These are phyloP conservation scores for Cladosporium sp. DNA, from an alignment of 2,329 filamentous ascomycete species.

Conservation along the genomic window DNA sequence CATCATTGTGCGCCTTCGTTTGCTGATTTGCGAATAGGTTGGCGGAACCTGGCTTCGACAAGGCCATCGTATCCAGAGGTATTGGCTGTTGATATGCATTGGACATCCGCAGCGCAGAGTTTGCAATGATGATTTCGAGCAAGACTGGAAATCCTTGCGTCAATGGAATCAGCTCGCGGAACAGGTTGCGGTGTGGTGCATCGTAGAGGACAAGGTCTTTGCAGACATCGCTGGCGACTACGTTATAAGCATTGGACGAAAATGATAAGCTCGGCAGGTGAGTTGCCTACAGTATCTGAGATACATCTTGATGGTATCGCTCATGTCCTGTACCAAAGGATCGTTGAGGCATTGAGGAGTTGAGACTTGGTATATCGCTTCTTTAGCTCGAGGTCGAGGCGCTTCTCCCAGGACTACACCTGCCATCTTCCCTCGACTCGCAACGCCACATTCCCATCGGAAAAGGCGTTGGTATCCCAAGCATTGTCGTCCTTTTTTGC, in stretches of 20 bases:
- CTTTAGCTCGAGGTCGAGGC: not conserved
- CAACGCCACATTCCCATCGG: slow-evolving; percentile 55
- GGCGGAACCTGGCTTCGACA: too few relatives aligned
- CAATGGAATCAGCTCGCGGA: slow-evolving; percentile 45
- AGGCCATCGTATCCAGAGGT: too few relatives aligned
- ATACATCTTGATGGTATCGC: not conserved
- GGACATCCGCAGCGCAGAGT: slow-evolving; percentile 46
- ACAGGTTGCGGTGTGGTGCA: slow-evolving; percentile 42
- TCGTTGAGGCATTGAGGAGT: not conserved
- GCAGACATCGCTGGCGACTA: slow-evolving; percentile 43
- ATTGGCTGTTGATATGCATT: slow-evolving; percentile 34
- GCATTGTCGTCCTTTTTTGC: slow-evolving; percentile 53
- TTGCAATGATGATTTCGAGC: slow-evolving; percentile 44
- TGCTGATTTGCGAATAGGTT: not conserved
- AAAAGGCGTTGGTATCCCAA: slow-evolving; percentile 60
- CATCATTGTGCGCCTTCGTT: not conserved
- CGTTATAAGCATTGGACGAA: slow-evolving; percentile 20
- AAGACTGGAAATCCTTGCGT: slow-evolving; percentile 43
- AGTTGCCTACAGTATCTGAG: slow-evolving; percentile 7
- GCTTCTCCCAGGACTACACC: slow-evolving; percentile 47
- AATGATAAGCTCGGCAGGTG: not conserved
- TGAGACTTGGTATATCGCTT: not conserved
- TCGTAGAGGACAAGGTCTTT: slow-evolving; percentile 52
- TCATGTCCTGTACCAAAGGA: slow-evolving; percentile 6
- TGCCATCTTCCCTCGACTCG: slow-evolving; percentile 51